These are phyloP conservation scores for Aspergillus oerlinghausenensis DNA, from an alignment of 2,329 filamentous ascomycete species.

Conservation along the genomic window DNA sequence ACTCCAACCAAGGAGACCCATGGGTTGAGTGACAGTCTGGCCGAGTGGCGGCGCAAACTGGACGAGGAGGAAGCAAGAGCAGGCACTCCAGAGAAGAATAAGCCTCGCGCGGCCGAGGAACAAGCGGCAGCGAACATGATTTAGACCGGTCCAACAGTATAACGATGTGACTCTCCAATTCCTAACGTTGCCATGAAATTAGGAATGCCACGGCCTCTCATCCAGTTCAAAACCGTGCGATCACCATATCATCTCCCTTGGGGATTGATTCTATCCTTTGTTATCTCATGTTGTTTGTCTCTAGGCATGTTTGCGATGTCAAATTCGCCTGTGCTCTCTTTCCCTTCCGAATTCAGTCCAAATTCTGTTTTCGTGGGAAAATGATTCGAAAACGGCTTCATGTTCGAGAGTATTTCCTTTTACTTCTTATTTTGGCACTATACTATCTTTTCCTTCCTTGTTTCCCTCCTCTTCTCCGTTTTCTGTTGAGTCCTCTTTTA, in stretches of 20 bases:
- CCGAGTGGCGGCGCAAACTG: constrained; percentile 74
- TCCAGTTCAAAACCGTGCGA: neutral
- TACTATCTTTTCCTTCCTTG: neutral
- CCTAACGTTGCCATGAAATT: constrained; percentile 20
- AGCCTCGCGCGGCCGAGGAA: constrained; percentile 19
- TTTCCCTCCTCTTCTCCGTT: constrained; percentile 6
- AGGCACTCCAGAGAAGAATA: constrained; percentile 24
- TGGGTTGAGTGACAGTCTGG: constrained; percentile 64
- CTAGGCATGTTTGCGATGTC: neutral
- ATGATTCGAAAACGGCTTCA: neutral
- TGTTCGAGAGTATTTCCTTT: constrained; percentile 3
- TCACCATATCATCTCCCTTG: neutral
- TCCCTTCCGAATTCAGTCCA: neutral
- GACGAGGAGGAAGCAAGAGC: constrained; percentile 52
- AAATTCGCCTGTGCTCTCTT: neutral
- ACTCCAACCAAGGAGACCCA: constrained; percentile 43
- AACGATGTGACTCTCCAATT: constrained; percentile 17
- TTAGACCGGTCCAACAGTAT: constrained; percentile 17
- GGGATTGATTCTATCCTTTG: neutral
- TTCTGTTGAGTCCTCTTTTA: constrained; percentile 14
- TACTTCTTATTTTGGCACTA: constrained; percentile 2
- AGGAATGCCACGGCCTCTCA: neutral
- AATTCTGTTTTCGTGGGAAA: neutral
- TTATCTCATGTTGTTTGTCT: neutral
- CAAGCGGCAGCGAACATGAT: constrained; percentile 31